phyloP scores from a whole-genome alignment of 768 basidiomycete species.

The Rhodotorula toruloides region DNA sequence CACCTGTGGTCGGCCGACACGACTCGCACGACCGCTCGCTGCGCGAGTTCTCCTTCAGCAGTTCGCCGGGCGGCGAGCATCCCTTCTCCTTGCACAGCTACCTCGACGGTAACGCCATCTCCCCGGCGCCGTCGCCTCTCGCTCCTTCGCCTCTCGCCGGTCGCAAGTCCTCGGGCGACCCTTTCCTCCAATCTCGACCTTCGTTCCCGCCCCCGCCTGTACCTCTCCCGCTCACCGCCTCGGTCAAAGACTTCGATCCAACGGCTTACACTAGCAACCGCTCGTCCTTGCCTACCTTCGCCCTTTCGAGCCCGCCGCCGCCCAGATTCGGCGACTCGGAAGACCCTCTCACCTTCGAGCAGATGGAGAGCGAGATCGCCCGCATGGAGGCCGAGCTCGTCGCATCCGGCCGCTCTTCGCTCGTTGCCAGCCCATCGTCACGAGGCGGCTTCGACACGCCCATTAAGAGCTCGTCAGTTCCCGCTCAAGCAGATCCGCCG shows the following conservation, averaged over 20 bases:
- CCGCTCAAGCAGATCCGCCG: too few relatives aligned
- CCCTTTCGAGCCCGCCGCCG: too few relatives aligned
- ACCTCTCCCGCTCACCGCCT: neutral
- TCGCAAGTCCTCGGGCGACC: neutral
- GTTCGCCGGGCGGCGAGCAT: neutral
- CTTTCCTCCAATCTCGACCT: too few relatives aligned
- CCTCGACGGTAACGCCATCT: neutral
- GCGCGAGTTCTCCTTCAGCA: neutral
- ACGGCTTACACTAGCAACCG: neutral
- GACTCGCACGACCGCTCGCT: neutral
- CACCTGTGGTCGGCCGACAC: neutral
- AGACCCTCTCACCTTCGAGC: constrained; percentile 22
- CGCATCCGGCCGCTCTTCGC: neutral
- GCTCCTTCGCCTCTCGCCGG: neutral
- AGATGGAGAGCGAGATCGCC: constrained; percentile 35
- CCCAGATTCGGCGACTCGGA: neutral
- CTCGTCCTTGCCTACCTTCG: neutral
- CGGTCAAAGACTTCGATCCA: neutral
- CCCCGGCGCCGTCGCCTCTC: too few relatives aligned
- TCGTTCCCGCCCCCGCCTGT: neutral
- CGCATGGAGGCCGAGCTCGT: constrained; percentile 28
- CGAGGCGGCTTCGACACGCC: neutral
- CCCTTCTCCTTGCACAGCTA: constrained; percentile 4
- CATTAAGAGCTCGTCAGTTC: neutral
- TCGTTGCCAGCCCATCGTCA: neutral